phyloP scores from a whole-genome alignment of 257 asterid species.

The Marsdenia floribunda region DNA sequence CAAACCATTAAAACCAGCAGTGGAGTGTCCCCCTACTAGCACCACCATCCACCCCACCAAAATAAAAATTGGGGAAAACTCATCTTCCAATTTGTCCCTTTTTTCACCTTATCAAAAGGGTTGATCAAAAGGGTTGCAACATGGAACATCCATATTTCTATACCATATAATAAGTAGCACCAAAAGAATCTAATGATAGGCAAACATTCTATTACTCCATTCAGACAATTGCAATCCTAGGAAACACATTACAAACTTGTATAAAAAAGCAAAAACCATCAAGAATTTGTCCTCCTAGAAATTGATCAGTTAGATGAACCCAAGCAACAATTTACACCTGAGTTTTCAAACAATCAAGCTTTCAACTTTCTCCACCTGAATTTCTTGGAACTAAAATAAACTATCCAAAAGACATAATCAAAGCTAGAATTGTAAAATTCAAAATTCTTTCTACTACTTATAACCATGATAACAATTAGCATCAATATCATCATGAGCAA shows the following conservation, averaged over 20 bases:
- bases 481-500: too few species aligned
- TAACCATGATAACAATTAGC: too few species aligned
- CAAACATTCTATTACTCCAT: not conserved
- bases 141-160: not conserved
- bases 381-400: too few species aligned
- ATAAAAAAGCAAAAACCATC: not conserved
- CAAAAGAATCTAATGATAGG: not conserved
- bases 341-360: too few species aligned
- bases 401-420: too few species aligned
- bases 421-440: too few species aligned
- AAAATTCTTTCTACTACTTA: too few species aligned
- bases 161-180: not conserved
- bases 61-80: not conserved
- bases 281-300: not conserved
- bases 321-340: not conserved
- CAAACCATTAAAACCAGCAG: constrained; percentile 3
- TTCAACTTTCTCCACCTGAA: too few species aligned
- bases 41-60: not conserved
- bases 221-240: not conserved
- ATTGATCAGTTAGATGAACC: not conserved
- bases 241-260: not conserved
- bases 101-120: not conserved
- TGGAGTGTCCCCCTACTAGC: not conserved
- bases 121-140: not conserved
- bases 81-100: not conserved